Evolutionary conservation across 805 yeast species (phyloP).

Genomic region (Saturnispora diversa): DNA sequence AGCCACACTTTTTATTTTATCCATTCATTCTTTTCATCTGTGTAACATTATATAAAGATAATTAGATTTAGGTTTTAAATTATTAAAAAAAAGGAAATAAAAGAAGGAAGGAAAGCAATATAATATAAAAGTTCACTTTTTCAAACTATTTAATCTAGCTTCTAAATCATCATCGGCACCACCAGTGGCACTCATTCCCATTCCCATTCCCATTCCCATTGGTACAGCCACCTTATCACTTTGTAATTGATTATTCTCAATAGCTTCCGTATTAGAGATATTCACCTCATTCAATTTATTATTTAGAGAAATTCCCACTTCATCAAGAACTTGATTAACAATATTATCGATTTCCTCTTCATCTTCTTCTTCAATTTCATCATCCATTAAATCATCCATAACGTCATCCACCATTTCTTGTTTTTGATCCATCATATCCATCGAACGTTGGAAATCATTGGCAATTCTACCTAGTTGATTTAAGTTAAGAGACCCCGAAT

Average conservation of each 20-base stretch:
- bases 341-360: slow-evolving; percentile 83
- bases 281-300: slow-evolving; percentile 31
- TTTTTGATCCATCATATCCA: slow-evolving; percentile 95
- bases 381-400: slow-evolving; percentile 92
- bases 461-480: slow-evolving; percentile 85
- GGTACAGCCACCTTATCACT: slow-evolving; percentile 24
- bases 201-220: slow-evolving; percentile 27
- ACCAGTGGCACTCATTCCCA: too few relatives aligned
- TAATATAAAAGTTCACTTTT: slow-evolving; percentile 33
- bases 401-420: slow-evolving; percentile 99
- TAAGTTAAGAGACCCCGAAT: slow-evolving; percentile 70
- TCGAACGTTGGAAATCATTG: slow-evolving; percentile 90
- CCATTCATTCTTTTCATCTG: too few relatives aligned
- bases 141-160: slow-evolving; percentile 77
- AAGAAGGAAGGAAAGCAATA: neutral
- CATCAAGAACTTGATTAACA: slow-evolving; percentile 86
- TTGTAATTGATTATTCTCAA: slow-evolving; percentile 32
- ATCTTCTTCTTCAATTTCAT: slow-evolving; percentile 76
- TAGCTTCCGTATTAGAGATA: slow-evolving; percentile 1
- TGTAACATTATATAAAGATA: too few relatives aligned
- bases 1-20: too few relatives aligned
- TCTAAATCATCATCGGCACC: slow-evolving; percentile 76
- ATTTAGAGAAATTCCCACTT: slow-evolving; percentile 83
- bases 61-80: neutral
- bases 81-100: neutral